A percentile compares a stretch with the other conserved stretches of the same genome.
These are phyloP conservation scores for Fusarium sambucinum DNA, from an alignment of 2,329 filamentous ascomycete species.

Conservation along the genomic window DNA sequence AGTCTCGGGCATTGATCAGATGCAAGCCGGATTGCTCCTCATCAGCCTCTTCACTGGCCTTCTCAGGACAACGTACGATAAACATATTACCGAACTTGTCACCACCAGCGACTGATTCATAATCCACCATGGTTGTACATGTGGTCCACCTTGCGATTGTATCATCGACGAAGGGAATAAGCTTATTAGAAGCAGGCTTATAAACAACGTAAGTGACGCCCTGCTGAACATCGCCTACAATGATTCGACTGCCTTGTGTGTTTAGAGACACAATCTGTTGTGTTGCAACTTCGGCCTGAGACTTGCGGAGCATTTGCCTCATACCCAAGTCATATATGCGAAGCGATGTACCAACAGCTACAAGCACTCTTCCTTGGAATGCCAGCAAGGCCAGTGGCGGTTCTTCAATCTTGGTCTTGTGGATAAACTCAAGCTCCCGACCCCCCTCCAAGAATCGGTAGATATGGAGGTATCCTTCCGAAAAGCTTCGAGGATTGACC, in stretches of 20 bases:
- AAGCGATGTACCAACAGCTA: constrained; percentile 85
- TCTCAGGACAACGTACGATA: constrained; percentile 87
- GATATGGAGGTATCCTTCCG: constrained; percentile 87
- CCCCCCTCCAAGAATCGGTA: constrained; percentile 91
- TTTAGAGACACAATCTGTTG: constrained; percentile 90
- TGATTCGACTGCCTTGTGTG: constrained; percentile 89
- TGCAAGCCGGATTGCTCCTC: constrained; percentile 92
- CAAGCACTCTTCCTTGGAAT: constrained; percentile 90
- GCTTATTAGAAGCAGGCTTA: constrained; percentile 88
- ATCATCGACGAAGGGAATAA: constrained; percentile 95
- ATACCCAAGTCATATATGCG: constrained; percentile 94
- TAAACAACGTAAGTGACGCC: constrained; percentile 93
- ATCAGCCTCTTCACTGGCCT: constrained; percentile 89
- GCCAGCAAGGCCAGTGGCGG: constrained; percentile 90
- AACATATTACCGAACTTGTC: constrained; percentile 99
- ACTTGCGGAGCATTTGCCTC: constrained; percentile 91
- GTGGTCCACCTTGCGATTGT: constrained; percentile 91
- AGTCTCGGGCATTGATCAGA: constrained; percentile 88
- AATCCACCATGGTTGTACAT: constrained; percentile 93
- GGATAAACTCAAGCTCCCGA: constrained; percentile 90
- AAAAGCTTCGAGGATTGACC: constrained; percentile 79
- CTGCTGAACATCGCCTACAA: constrained; percentile 93
- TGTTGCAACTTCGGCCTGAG: constrained; percentile 81
- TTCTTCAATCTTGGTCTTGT: constrained; percentile 93
- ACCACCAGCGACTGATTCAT: constrained; percentile 92